phyloP scores from a whole-genome alignment of 2,329 filamentous ascomycete genomes.

The Fusarium sp. region DNA sequence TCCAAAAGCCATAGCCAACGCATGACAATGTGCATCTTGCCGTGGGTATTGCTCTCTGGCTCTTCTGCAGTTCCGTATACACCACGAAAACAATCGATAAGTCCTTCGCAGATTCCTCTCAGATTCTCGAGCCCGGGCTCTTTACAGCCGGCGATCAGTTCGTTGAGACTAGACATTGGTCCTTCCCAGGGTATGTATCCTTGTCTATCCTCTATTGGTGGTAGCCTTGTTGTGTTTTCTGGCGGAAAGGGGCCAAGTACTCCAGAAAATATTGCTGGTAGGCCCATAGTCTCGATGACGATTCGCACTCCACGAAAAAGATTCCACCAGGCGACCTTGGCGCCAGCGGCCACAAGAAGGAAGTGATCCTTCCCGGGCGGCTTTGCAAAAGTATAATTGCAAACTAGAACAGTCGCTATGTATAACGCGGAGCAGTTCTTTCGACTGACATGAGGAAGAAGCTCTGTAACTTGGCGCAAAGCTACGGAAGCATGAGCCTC shows the following conservation, averaged over 20 bases:
- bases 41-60: neutral
- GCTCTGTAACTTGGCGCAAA: neutral
- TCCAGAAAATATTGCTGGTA: neutral
- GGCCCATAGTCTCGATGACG: neutral
- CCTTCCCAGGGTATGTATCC: neutral
- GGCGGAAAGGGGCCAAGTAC: neutral
- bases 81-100: neutral
- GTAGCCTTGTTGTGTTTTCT: neutral
- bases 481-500: neutral
- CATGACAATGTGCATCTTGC: slow-evolving; percentile 15
- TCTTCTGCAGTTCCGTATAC: neutral
- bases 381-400: neutral
- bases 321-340: neutral
- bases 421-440: neutral
- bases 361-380: neutral
- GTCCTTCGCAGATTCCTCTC: neutral
- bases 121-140: neutral
- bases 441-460: neutral
- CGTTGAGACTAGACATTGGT: neutral
- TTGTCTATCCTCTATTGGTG: neutral
- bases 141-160: neutral
- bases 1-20: slow-evolving; percentile 15
- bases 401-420: neutral
- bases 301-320: neutral
- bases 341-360: neutral